phyloP scores from a whole-genome alignment of 2,329 filamentous ascomycete species.

The Trichoderma sp. region DNA sequence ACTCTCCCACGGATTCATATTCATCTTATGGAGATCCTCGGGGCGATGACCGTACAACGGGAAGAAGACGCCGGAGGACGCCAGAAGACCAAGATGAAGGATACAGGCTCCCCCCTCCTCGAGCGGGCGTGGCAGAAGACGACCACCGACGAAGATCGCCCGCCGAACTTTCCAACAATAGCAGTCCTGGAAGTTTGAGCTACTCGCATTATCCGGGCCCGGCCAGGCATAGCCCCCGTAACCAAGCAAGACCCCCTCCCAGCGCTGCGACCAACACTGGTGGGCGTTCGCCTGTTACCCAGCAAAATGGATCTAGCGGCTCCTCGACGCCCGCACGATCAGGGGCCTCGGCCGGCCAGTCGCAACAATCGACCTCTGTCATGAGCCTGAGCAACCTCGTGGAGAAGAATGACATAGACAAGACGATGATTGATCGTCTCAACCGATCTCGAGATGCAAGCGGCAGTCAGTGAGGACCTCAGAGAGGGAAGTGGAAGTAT shows the following conservation, averaged over 20 bases:
- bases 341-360: conserved; percentile 31
- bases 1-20: conserved; percentile 51
- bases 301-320: conserved; percentile 44
- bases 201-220: conserved; percentile 45
- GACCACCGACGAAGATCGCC: conserved; percentile 57
- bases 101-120: conserved; percentile 52
- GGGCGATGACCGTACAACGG: conserved; percentile 40
- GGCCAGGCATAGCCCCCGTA: conserved; percentile 45
- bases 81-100: conserved; percentile 47
- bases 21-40: conserved; percentile 46
- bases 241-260: conserved; percentile 45
- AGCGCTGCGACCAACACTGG: conserved; percentile 35
- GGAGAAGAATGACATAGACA: conserved; percentile 59
- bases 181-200: conserved; percentile 50
- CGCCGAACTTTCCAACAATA: conserved; percentile 52
- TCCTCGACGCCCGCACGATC: conserved; percentile 42
- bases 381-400: conserved; percentile 59
- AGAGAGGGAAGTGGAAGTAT: not conserved
- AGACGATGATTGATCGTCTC: conserved; percentile 57
- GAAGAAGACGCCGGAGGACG: conserved; percentile 44
- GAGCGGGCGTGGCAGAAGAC: conserved; percentile 49
- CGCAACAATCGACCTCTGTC: conserved; percentile 43
- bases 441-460: conserved; percentile 43
- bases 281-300: conserved; percentile 43
- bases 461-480: conserved; percentile 15